Conservation (phyloP, 805 yeast species). For the Ogataea kodamae region DNA sequence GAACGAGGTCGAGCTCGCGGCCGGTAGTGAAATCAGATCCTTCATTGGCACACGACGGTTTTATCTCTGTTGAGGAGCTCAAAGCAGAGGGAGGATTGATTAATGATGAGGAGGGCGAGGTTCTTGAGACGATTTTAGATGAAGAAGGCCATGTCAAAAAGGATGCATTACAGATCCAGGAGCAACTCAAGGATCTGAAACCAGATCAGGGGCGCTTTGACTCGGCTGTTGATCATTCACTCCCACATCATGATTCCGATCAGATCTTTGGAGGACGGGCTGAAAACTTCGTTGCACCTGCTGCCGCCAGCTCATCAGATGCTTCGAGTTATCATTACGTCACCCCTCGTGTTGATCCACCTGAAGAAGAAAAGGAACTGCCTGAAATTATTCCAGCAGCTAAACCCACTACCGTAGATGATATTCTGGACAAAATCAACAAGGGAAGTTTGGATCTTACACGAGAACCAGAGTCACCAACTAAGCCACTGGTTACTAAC, state of each 20-base stretch:
- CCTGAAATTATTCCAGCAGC: slow-evolving; percentile 24
- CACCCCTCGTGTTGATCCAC: slow-evolving; percentile 11
- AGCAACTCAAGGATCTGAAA: slow-evolving; percentile 15
- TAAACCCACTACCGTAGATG: slow-evolving; percentile 28
- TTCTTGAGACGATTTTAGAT: slow-evolving; percentile 50
- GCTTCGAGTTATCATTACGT: slow-evolving; percentile 19
- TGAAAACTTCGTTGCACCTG: slow-evolving; percentile 35
- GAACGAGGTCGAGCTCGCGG: slow-evolving; percentile 33
- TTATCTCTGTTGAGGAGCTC: slow-evolving; percentile 34
- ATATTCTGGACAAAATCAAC: slow-evolving; percentile 33
- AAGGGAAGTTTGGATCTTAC: slow-evolving; percentile 25
- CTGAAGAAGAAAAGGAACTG: slow-evolving; percentile 6
- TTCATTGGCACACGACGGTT: slow-evolving; percentile 23
- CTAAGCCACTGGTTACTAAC: slow-evolving; percentile 9
- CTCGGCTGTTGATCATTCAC: not conserved
- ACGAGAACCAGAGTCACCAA: slow-evolving; percentile 9
- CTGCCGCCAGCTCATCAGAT: slow-evolving; percentile 27
- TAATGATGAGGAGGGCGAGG: slow-evolving; percentile 57
- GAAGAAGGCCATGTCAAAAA: slow-evolving; percentile 49
- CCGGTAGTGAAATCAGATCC: slow-evolving; percentile 42
- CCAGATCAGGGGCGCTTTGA: slow-evolving; percentile 1
- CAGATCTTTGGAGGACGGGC: slow-evolving; percentile 31
- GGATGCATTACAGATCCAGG: slow-evolving; percentile 37
- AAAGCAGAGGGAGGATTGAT: slow-evolving; percentile 49
- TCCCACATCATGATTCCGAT: slow-evolving; percentile 13